Conservation (phyloP, 768 basidiomycete species). For the Kwoniella botswanensis region DNA sequence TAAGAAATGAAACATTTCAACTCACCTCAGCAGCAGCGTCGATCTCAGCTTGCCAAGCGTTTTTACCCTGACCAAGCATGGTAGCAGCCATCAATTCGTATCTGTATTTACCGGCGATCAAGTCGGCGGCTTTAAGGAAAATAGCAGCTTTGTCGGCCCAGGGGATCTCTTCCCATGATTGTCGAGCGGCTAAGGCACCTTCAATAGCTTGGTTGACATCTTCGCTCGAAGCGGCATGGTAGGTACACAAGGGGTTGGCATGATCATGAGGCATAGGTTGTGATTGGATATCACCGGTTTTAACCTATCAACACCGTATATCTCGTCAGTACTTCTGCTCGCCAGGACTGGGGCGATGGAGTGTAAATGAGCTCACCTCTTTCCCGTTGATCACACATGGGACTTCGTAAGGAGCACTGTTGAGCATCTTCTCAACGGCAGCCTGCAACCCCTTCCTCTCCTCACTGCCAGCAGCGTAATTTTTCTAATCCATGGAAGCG, state of each 20-base stretch:
- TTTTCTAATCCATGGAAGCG: conserved; percentile 63
- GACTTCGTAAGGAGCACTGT: conserved; percentile 84
- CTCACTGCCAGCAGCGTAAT: conserved; percentile 76
- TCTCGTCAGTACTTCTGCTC: neutral
- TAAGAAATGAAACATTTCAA: neutral
- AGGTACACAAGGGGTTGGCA: conserved; percentile 75
- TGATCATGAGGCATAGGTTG: conserved; percentile 89
- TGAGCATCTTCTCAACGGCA: conserved; percentile 78
- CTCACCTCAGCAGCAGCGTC: conserved; percentile 96
- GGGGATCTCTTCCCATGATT: conserved; percentile 88
- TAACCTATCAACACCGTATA: conserved; percentile 64
- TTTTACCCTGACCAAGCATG: conserved; percentile 98
- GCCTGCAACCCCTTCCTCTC: conserved; percentile 76
- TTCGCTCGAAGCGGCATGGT: conserved; percentile 83
- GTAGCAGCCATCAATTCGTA: conserved; percentile 95
- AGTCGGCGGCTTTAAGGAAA: conserved; percentile 96
- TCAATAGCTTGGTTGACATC: conserved; percentile 80
- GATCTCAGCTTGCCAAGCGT: conserved; percentile 99
- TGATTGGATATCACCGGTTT: conserved; percentile 75
- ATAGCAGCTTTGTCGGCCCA: conserved; percentile 98
- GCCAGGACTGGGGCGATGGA: neutral
- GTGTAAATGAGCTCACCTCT: conserved; percentile 63
- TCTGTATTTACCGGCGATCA: conserved; percentile 92
- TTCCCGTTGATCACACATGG: conserved; percentile 92
- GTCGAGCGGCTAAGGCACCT: conserved; percentile 82